Percentiles rank a stretch among this genome's conserved stretches.
phyloP scores from a whole-genome alignment of 2,329 filamentous ascomycete genomes.

The Xylariaceae sp. region DNA sequence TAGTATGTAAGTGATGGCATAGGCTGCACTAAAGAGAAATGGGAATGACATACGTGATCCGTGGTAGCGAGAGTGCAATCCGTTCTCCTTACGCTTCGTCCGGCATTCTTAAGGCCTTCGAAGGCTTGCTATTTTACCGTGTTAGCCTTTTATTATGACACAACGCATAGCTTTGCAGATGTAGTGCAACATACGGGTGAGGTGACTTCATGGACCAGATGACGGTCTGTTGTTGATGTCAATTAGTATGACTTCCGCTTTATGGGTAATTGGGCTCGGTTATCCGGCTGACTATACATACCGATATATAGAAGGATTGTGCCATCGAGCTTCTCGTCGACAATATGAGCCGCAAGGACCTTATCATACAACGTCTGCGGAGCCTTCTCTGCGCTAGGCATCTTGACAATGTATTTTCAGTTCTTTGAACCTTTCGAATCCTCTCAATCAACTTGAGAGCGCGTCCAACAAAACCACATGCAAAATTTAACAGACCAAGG shows the following conservation, averaged over 20 bases:
- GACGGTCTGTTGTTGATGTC: slow-evolving; percentile 67
- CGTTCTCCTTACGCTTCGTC: slow-evolving; percentile 84
- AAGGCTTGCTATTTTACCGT: slow-evolving; percentile 78
- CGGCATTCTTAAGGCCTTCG: slow-evolving; percentile 89
- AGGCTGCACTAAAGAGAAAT: neutral
- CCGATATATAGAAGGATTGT: slow-evolving; percentile 93
- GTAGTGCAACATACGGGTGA: slow-evolving; percentile 72
- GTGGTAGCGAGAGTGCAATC: slow-evolving; percentile 97
- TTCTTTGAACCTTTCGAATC: neutral
- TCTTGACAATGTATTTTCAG: slow-evolving; percentile 45
- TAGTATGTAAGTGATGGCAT: slow-evolving; percentile 1
- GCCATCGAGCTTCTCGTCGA: slow-evolving; percentile 93
- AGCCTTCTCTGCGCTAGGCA: slow-evolving; percentile 60
- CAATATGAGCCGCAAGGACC: slow-evolving; percentile 92
- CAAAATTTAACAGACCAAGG: neutral
- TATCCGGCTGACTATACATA: slow-evolving; percentile 48
- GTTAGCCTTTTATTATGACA: slow-evolving; percentile 23
- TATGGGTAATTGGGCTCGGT: slow-evolving; percentile 3
- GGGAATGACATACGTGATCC: slow-evolving; percentile 76
- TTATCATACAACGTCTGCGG: slow-evolving; percentile 96
- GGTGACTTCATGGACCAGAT: slow-evolving; percentile 98
- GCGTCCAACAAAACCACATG: neutral
- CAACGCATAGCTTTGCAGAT: neutral
- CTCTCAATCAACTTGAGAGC: neutral
- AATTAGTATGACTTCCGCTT: slow-evolving; percentile 20